Percentiles rank a stretch among this genome's conserved stretches.
phyloP scores from a whole-genome alignment of 768 basidiomycete genomes.

The Leccinum boreale region DNA sequence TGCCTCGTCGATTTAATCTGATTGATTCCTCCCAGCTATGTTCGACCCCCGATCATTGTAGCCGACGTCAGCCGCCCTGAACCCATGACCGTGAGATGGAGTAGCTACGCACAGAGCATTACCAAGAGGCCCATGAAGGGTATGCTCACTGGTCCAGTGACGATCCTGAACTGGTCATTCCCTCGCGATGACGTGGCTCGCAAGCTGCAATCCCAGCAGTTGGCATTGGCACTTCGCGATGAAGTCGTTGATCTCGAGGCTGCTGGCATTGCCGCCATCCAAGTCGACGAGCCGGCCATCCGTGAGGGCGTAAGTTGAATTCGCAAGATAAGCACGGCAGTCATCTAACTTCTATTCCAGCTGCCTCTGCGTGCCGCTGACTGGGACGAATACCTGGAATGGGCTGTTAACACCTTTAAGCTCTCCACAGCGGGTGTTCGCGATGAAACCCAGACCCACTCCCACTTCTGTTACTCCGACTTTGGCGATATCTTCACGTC shows the following conservation, averaged over 20 bases:
- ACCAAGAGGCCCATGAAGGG: constrained; percentile 98
- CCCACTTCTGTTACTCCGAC: constrained; percentile 99
- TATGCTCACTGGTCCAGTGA: constrained; percentile 97
- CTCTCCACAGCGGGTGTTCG: constrained; percentile 94
- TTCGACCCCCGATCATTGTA: constrained; percentile 97
- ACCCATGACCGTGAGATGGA: constrained; percentile 97
- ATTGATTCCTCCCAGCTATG: constrained; percentile 55
- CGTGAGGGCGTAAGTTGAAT: constrained; percentile 83
- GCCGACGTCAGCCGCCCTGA: constrained; percentile 92
- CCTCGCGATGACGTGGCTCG: constrained; percentile 96
- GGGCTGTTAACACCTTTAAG: constrained; percentile 99
- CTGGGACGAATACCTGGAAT: constrained; percentile 94
- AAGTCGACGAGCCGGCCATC: constrained; percentile 99
- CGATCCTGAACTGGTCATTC: constrained; percentile 99
- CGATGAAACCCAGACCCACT: constrained; percentile 94
- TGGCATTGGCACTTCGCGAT: constrained; percentile 96
- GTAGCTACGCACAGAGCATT: constrained; percentile 91
- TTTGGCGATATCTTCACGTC: constrained; percentile 98
- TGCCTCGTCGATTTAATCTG: constrained; percentile 5
- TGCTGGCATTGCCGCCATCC: constrained; percentile 95
- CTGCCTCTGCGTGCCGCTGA: constrained; percentile 94
- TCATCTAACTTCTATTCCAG: constrained; percentile 33
- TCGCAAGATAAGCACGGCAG: background rate
- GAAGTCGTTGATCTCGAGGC: constrained; percentile 97
- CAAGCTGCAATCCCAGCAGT: constrained; percentile 96